Conservation (phyloP, 805 yeast species). For the Kodamaea lidongshanica region DNA sequence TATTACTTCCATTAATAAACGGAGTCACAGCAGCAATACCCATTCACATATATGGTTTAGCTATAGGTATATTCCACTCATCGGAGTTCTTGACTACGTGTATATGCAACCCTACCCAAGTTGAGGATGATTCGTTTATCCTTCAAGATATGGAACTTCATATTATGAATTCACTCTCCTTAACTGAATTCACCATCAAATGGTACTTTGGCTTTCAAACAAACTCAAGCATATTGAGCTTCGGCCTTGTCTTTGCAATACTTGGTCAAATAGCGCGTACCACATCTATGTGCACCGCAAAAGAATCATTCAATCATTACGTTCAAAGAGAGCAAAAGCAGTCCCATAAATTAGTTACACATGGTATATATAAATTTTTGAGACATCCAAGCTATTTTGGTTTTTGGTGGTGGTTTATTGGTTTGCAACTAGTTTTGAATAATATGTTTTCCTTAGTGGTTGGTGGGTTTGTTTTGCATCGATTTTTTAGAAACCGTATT, state of each 20-base stretch:
- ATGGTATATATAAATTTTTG: constrained; percentile 59
- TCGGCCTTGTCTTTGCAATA: constrained; percentile 46
- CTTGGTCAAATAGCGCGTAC: constrained; percentile 68
- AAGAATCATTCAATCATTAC: constrained; percentile 77
- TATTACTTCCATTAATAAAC: constrained; percentile 2
- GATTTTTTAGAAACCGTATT: constrained; percentile 67
- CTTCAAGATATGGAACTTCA: constrained; percentile 19
- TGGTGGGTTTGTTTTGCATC: constrained; percentile 55
- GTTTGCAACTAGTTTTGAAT: constrained; percentile 64
- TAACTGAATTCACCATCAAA: constrained; percentile 11
- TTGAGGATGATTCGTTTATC: constrained; percentile 50
- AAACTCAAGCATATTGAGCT: constrained; percentile 12
- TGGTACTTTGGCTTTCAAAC: constrained; percentile 4
- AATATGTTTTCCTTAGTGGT: constrained; percentile 55
- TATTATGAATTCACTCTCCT: constrained; percentile 11
- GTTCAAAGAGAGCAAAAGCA: constrained; percentile 47
- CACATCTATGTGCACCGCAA: constrained; percentile 82
- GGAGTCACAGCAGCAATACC: constrained; percentile 1
- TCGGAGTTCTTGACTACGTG: constrained; percentile 82
- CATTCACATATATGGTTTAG: constrained; percentile 5
- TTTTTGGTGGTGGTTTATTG: constrained; percentile 89
- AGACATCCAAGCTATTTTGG: constrained; percentile 94
- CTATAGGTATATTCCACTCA: constrained; percentile 58
- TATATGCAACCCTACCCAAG: constrained; percentile 57
- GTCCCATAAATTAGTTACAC: constrained; percentile 61